Percentiles rank a stretch among this genome's conserved stretches.
Conservation (phyloP, 129 eudicot species). For the Heracleum sosnowskyi region DNA sequence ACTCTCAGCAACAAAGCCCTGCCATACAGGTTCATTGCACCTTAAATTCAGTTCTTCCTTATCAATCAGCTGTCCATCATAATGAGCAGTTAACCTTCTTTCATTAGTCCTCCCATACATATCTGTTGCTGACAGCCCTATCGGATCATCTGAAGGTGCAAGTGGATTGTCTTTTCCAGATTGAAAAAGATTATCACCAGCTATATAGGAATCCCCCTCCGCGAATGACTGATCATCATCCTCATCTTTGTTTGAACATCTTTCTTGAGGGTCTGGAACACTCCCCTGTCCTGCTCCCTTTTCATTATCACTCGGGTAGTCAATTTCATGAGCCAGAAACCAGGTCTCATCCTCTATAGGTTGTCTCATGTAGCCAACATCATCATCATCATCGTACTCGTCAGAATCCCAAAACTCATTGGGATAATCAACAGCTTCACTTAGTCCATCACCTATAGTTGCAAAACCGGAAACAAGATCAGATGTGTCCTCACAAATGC, state of each 20-base stretch:
- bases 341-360: constrained; percentile 98
- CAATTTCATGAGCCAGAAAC: constrained; percentile 98
- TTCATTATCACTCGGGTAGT: constrained; percentile 93
- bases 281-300: constrained; percentile 75
- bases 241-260: constrained; percentile 52
- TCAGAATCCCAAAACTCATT: constrained; percentile 98
- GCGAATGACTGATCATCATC: constrained; percentile 92
- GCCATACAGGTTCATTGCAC: constrained; percentile 86
- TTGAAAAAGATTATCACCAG: constrained; percentile 58
- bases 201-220: constrained; percentile 81
- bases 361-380: constrained; percentile 97
- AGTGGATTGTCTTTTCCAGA: constrained; percentile 47
- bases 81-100: constrained; percentile 40
- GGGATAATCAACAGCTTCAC: constrained; percentile 83
- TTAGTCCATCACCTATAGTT: constrained; percentile 90
- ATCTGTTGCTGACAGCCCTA: constrained; percentile 39
- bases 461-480: constrained; percentile 95
- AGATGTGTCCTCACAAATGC: constrained; percentile 86
- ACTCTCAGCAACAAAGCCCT: constrained; percentile 67
- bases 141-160: constrained; percentile 45
- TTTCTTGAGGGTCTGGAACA: constrained; percentile 60
- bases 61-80: constrained; percentile 82
- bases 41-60: constrained; percentile 71
- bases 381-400: constrained; percentile 97
- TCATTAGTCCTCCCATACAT: constrained; percentile 40